Evolutionary conservation across 148 eudicot species (phyloP).

Genomic region (Rheum nobile): DNA sequence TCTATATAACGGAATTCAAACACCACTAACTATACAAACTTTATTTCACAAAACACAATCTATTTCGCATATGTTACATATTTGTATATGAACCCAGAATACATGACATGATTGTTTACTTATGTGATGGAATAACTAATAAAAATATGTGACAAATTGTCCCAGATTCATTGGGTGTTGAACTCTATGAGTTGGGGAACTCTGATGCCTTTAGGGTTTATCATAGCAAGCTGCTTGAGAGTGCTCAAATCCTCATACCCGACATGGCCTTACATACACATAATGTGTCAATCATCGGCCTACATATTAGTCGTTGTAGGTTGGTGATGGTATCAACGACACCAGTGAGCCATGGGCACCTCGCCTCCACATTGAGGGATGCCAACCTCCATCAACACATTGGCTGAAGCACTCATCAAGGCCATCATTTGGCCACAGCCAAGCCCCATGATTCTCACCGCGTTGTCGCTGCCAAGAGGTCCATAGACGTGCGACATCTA

Average conservation of each 20-base stretch:
- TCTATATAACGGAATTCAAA: background rate
- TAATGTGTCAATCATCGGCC: conserved; percentile 32
- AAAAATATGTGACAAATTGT: background rate
- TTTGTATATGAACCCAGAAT: background rate
- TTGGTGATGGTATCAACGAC: no score
- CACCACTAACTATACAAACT: no score
- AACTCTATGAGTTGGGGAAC: conserved; percentile 55
- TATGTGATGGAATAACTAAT: background rate
- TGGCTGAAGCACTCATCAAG: no score
- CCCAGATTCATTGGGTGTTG: conserved; percentile 47
- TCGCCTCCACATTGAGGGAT: no score
- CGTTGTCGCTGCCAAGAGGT: no score
- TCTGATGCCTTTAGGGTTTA: conserved; percentile 48
- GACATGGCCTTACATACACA: conserved; percentile 30
- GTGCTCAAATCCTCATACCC: conserved; percentile 19
- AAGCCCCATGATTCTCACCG: no score
- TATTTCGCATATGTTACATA: no score
- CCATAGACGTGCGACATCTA: no score
- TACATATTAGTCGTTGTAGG: conserved; percentile 40
- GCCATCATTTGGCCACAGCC: no score
- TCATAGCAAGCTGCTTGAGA: conserved; percentile 44
- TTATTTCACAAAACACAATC: background rate
- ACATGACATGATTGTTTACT: background rate
- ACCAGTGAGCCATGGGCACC: no score
- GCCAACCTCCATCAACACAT: no score